Percentiles rank a stretch among this genome's conserved stretches.
These are phyloP conservation scores for Brassica nigra DNA, from an alignment of 345 rosid species.

Conservation along the genomic window DNA sequence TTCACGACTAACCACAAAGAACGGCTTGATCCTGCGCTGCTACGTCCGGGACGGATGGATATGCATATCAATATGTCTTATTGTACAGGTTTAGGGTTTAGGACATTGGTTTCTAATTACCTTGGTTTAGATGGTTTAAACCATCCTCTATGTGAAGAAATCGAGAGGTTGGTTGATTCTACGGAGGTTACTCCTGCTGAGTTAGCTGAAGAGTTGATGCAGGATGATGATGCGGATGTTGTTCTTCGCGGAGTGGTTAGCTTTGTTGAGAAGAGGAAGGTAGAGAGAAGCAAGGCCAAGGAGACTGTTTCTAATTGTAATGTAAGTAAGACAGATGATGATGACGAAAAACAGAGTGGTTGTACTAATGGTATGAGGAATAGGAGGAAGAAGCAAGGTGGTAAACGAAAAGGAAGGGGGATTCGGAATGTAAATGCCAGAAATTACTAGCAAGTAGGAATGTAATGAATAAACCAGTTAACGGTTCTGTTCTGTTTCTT, in stretches of 20 bases:
- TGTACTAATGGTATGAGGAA: neutral
- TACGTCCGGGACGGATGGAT: conserved; percentile 52
- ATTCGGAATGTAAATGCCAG: neutral
- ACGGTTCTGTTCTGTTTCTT: neutral
- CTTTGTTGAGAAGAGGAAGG: conserved; percentile 47
- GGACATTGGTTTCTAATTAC: conserved; percentile 48
- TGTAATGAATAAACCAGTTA: neutral
- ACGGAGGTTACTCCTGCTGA: conserved; percentile 52
- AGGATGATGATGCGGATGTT: conserved; percentile 45
- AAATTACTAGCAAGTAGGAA: neutral
- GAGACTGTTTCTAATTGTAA: neutral
- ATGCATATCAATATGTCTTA: conserved; percentile 51
- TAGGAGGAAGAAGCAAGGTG: conserved; percentile 23
- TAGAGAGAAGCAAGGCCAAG: conserved; percentile 26
- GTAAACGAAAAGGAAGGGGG: neutral
- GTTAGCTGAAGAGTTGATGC: conserved; percentile 56
- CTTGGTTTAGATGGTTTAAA: conserved; percentile 35
- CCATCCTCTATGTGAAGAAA: conserved; percentile 37
- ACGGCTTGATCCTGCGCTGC: conserved; percentile 38
- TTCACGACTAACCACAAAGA: conserved; percentile 46
- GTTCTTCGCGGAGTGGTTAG: conserved; percentile 40
- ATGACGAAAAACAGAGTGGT: conserved; percentile 27
- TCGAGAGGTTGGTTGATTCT: conserved; percentile 39
- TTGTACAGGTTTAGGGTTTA: conserved; percentile 47
- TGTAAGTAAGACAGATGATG: conserved; percentile 5